phyloP scores from a whole-genome alignment of 345 rosid species.

The Acer saccharum region DNA sequence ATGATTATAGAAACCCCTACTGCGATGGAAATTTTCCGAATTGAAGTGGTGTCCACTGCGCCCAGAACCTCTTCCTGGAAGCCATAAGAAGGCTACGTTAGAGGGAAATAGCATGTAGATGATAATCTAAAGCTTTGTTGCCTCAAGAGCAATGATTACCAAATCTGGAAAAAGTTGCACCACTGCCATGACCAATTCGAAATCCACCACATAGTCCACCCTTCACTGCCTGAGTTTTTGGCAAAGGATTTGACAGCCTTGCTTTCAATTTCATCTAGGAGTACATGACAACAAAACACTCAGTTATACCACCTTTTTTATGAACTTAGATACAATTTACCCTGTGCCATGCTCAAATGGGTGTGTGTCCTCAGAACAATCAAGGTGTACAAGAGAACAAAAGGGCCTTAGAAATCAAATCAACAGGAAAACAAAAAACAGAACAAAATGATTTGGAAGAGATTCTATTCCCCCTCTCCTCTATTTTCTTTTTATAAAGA shows the following conservation, averaged over 20 bases:
- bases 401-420: not conserved
- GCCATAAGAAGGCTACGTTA: constrained; percentile 13
- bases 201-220: constrained; percentile 77
- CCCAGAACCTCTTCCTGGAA: constrained; percentile 49
- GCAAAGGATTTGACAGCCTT: constrained; percentile 71
- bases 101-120: constrained; percentile 2
- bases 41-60: constrained; percentile 42
- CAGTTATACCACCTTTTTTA: constrained; percentile 15
- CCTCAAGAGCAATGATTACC: constrained; percentile 36
- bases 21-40: constrained; percentile 37
- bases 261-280: constrained; percentile 54
- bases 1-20: constrained; percentile 37
- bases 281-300: constrained; percentile 17
- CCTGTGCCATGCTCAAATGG: not conserved
- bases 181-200: constrained; percentile 41
- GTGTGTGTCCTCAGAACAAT: not conserved
- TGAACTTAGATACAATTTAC: not conserved
- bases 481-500: not conserved
- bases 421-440: not conserved
- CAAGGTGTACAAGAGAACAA: not conserved
- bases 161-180: constrained; percentile 43
- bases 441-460: not conserved
- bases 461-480: not conserved
- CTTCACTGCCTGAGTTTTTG: constrained; percentile 69
- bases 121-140: constrained; percentile 11